Evolutionary conservation across 768 basidiomycete species (phyloP).

Genomic region (Termitomyces sp.): DNA sequence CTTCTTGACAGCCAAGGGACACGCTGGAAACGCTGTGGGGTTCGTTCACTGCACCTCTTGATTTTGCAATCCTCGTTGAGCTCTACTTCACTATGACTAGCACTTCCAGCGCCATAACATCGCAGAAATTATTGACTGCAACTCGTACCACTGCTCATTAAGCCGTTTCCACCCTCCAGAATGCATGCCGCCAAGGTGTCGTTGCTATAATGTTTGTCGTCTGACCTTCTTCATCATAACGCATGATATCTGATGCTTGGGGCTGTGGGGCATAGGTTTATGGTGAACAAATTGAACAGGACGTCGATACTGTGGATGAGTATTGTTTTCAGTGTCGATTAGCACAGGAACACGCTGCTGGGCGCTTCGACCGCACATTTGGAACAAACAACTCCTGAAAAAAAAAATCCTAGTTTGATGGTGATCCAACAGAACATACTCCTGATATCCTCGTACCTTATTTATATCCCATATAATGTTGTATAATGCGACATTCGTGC

Average conservation of each 20-base stretch:
- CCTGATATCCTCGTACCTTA: slow-evolving; percentile 5
- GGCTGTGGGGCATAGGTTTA: slow-evolving; percentile 39
- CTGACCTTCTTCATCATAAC: not conserved
- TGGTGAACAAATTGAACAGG: slow-evolving; percentile 61
- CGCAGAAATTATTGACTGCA: slow-evolving; percentile 72
- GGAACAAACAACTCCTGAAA: slow-evolving; percentile 7
- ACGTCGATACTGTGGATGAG: slow-evolving; percentile 66
- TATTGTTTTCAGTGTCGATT: slow-evolving; percentile 66
- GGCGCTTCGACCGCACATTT: slow-evolving; percentile 13
- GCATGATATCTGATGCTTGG: not conserved
- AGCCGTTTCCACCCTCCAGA: slow-evolving; percentile 53
- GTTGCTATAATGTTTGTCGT: slow-evolving; percentile 50
- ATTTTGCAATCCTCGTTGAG: not conserved
- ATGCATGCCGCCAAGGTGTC: slow-evolving; percentile 51
- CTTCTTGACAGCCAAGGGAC: slow-evolving; percentile 58
- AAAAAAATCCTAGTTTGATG: not conserved
- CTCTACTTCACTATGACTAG: slow-evolving; percentile 27
- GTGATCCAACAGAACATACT: not conserved
- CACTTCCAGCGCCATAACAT: slow-evolving; percentile 77
- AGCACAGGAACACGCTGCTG: slow-evolving; percentile 36
- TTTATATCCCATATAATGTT: slow-evolving; percentile 10
- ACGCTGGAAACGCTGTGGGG: slow-evolving; percentile 66
- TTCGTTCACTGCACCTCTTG: slow-evolving; percentile 21
- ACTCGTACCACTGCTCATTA: slow-evolving; percentile 54
- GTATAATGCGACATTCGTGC: slow-evolving; percentile 12